A percentile compares a stretch with the other conserved stretches of the same genome.
These are phyloP conservation scores for Aegilops speltoides DNA, from an alignment of 176 grass and related monocot genomes.

Conservation along the genomic window DNA sequence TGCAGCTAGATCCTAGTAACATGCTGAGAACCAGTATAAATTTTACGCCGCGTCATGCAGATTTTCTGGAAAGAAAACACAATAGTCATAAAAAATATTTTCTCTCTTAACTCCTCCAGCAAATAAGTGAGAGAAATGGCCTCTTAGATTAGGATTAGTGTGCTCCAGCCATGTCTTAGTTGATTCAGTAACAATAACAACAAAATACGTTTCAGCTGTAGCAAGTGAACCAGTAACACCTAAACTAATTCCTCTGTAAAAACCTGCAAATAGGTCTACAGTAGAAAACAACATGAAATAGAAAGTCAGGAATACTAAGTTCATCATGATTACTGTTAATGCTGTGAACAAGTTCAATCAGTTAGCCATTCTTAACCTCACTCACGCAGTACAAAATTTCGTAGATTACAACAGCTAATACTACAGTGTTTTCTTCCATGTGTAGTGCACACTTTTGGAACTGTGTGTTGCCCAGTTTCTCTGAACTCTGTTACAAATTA, in stretches of 20 bases:
- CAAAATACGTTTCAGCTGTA: neutral
- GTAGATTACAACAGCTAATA: neutral
- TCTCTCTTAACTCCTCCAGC: neutral
- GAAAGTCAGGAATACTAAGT: no score
- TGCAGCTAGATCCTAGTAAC: no score
- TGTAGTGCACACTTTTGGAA: neutral
- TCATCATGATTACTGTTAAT: neutral
- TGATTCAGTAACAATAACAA: neutral
- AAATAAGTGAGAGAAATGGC: neutral
- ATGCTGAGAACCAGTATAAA: no score
- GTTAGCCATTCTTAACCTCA: neutral
- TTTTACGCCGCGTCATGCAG: no score
- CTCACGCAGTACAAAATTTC: neutral
- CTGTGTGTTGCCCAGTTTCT: no score
- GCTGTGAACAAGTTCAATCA: neutral
- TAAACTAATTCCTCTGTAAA: conserved; percentile 75
- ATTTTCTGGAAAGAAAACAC: no score
- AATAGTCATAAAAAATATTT: neutral
- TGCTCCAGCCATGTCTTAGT: neutral
- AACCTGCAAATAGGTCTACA: conserved; percentile 44
- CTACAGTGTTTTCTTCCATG: neutral
- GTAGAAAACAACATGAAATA: neutral
- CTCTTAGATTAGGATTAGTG: neutral
- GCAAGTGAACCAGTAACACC: conserved; percentile 82
- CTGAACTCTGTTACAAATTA: no score